phyloP scores from a whole-genome alignment of 2,329 filamentous ascomycete species.

The Fusarium begoniae region DNA sequence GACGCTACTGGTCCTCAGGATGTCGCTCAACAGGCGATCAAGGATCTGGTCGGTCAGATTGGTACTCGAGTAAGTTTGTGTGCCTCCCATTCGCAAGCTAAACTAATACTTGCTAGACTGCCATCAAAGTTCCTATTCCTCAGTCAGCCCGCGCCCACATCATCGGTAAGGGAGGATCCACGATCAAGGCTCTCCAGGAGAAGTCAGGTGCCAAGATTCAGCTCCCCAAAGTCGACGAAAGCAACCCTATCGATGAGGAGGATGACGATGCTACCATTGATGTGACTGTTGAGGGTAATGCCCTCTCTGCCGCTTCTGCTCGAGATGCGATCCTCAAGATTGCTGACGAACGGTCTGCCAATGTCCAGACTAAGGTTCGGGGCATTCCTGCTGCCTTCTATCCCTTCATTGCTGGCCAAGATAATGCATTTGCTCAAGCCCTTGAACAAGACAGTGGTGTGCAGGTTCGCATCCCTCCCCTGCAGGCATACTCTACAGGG shows the following conservation, averaged over 20 bases:
- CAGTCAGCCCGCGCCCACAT: constrained; percentile 86
- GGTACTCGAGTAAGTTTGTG: constrained; percentile 75
- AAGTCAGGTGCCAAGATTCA: constrained; percentile 91
- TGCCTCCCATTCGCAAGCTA: background rate
- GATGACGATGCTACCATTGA: constrained; percentile 88
- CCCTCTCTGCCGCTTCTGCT: constrained; percentile 85
- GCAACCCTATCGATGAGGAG: constrained; percentile 64
- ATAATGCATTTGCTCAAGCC: constrained; percentile 72
- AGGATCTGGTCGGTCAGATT: constrained; percentile 88
- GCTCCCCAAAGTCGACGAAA: constrained; percentile 82
- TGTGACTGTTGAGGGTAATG: constrained; percentile 90
- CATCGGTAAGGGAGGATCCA: constrained; percentile 90
- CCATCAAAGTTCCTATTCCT: constrained; percentile 82
- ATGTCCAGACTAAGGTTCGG: constrained; percentile 81
- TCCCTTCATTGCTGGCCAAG: constrained; percentile 88
- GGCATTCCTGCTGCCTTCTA: constrained; percentile 92
- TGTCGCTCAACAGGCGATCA: constrained; percentile 85
- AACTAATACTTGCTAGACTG: constrained; percentile 50
- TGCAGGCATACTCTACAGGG: constrained; percentile 78
- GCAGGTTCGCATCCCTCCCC: constrained; percentile 83
- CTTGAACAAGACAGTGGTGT: constrained; percentile 83
- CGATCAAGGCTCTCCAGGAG: constrained; percentile 89
- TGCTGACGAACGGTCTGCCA: constrained; percentile 84
- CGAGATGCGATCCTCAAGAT: constrained; percentile 86
- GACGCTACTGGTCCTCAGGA: constrained; percentile 86